A percentile compares a stretch with the other conserved stretches of the same genome.
Evolutionary conservation across 176 grass and related monocot genomes (phyloP).

Genomic region (Olyra latifolia): DNA sequence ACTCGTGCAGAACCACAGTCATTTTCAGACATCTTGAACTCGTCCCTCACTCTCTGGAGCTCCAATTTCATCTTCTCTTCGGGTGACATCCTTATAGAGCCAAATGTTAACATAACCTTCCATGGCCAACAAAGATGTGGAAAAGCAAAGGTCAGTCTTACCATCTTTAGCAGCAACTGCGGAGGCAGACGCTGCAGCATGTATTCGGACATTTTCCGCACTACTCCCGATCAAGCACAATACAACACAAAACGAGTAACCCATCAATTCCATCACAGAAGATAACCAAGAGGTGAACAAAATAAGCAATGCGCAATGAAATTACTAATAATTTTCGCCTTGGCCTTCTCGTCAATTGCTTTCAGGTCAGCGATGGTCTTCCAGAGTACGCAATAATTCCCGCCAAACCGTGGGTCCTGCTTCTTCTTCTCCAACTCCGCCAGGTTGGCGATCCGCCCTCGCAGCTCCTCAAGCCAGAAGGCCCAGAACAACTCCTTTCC

Average conservation of each 20-base stretch:
- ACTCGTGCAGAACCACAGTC: slow-evolving; percentile 91
- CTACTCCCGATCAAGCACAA: slow-evolving; percentile 36
- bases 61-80: slow-evolving; percentile 95
- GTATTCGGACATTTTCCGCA: slow-evolving; percentile 35
- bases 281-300: background rate
- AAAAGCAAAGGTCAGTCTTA: slow-evolving; percentile 26
- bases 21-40: slow-evolving; percentile 95
- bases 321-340: background rate
- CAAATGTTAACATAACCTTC: background rate
- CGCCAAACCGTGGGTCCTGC: background rate
- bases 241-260: background rate
- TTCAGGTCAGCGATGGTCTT: background rate
- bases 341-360: background rate
- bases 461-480: slow-evolving; percentile 74
- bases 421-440: slow-evolving; percentile 50
- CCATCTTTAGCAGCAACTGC: slow-evolving; percentile 78
- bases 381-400: background rate
- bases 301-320: slow-evolving; percentile 3
- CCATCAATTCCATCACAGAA: background rate
- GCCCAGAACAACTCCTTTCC: slow-evolving; percentile 59
- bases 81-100: slow-evolving; percentile 35
- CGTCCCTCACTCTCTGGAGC: slow-evolving; percentile 78
- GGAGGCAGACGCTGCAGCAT: slow-evolving; percentile 51
- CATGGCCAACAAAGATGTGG: background rate
- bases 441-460: slow-evolving; percentile 68